Evolutionary conservation across 768 basidiomycete genomes (phyloP).

Genomic region (Trametes meyenii): DNA sequence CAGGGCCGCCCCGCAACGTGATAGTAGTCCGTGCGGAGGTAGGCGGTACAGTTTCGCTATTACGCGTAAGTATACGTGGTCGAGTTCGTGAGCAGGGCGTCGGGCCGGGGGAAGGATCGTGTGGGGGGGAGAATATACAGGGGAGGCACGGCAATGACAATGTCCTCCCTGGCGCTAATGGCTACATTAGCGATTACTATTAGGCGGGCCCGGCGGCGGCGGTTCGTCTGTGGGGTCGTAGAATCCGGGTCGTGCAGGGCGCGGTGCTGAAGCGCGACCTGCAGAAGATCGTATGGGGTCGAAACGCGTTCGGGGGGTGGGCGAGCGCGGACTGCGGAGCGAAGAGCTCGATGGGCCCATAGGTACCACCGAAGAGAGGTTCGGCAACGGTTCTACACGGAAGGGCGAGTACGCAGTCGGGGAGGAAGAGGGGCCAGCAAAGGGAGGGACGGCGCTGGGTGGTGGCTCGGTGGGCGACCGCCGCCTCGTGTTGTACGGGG

Average conservation of each 20-base stretch:
- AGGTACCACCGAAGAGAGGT: slow-evolving; percentile 16
- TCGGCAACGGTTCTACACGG: slow-evolving; percentile 16
- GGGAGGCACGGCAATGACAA: slow-evolving; percentile 3
- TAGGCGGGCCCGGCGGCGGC: not conserved
- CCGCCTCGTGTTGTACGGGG: slow-evolving; percentile 32
- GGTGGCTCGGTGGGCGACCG: slow-evolving; percentile 20
- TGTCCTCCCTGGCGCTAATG: slow-evolving; percentile 8
- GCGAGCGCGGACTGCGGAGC: slow-evolving; percentile 16
- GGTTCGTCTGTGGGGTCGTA: slow-evolving; percentile 23
- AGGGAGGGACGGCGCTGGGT: slow-evolving; percentile 7
- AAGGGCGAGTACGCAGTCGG: slow-evolving; percentile 14
- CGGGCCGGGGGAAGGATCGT: slow-evolving; percentile 21
- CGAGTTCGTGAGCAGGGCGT: slow-evolving; percentile 26
- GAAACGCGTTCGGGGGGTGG: slow-evolving; percentile 18
- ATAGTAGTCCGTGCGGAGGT: not conserved
- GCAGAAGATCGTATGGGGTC: slow-evolving; percentile 27
- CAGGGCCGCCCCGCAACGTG: slow-evolving; percentile 10
- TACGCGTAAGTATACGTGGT: slow-evolving; percentile 25
- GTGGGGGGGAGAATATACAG: slow-evolving; percentile 19
- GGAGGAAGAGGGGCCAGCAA: slow-evolving; percentile 3
- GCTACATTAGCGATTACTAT: slow-evolving; percentile 14
- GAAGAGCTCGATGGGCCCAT: slow-evolving; percentile 9
- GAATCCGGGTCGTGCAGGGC: slow-evolving; percentile 23
- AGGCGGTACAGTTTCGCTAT: slow-evolving; percentile 16
- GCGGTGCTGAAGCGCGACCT: slow-evolving; percentile 20